phyloP scores from a whole-genome alignment of 2,329 filamentous ascomycete species.

The Dactylellina parvicollis region DNA sequence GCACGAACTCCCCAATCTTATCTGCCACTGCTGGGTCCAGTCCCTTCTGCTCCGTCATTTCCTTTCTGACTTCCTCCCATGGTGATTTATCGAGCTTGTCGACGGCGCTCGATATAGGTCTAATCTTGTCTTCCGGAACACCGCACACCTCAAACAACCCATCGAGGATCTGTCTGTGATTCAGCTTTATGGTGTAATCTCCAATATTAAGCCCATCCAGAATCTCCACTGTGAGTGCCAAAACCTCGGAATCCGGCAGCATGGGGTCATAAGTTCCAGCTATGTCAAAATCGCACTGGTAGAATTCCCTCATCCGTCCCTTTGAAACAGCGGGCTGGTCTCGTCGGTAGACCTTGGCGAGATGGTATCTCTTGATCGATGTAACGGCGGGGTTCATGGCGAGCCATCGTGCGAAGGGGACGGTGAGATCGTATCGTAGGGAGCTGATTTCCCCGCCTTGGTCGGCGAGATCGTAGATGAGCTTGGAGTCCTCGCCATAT shows the following conservation, averaged over 20 bases:
- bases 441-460: constrained; percentile 88
- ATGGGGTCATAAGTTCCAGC: constrained; percentile 87
- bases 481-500: constrained; percentile 90
- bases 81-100: constrained; percentile 95
- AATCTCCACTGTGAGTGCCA: constrained; percentile 84
- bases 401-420: constrained; percentile 89
- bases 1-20: constrained; percentile 85
- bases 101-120: constrained; percentile 88
- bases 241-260: constrained; percentile 89
- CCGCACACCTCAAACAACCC: constrained; percentile 91
- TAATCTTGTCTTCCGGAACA: constrained; percentile 85
- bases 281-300: constrained; percentile 97
- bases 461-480: constrained; percentile 89
- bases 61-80: constrained; percentile 87
- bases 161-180: constrained; percentile 93
- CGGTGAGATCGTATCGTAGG: constrained; percentile 85
- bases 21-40: constrained; percentile 80
- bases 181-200: constrained; percentile 85
- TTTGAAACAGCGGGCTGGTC: constrained; percentile 88
- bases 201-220: constrained; percentile 75
- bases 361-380: constrained; percentile 92
- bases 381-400: constrained; percentile 87
- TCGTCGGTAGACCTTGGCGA: constrained; percentile 87
- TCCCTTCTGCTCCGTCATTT: constrained; percentile 94
- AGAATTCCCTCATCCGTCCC: constrained; percentile 93